These are phyloP conservation scores for Daedaleopsis nitida DNA, from an alignment of 768 basidiomycete genomes.

Conservation along the genomic window DNA sequence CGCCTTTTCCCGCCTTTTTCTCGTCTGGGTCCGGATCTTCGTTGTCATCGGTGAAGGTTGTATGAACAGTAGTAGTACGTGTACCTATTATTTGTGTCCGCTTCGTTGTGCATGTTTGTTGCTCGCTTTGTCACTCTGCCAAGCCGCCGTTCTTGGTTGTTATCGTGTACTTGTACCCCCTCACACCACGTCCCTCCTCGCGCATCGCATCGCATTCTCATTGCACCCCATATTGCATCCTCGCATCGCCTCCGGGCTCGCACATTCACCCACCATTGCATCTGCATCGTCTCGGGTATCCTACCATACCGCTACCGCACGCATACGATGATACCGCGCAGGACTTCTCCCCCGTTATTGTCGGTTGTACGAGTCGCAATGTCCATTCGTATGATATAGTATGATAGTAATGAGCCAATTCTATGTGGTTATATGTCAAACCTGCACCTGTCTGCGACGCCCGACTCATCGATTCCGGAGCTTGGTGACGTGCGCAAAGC, in stretches of 20 bases:
- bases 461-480: too few relatives aligned
- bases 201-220: constrained; percentile 9
- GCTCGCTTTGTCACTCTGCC: constrained; percentile 9
- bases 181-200: constrained; percentile 5
- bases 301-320: neutral
- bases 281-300: neutral
- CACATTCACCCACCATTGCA: neutral
- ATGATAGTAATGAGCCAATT: constrained; percentile 4
- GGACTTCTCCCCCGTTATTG: constrained; percentile 2
- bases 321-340: constrained; percentile 17
- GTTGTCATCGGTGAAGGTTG: constrained; percentile 1
- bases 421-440: neutral
- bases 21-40: neutral
- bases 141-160: constrained; percentile 13
- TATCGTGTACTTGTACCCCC: constrained; percentile 19
- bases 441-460: neutral
- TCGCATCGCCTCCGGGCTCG: neutral
- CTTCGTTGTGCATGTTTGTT: constrained; percentile 21
- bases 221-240: constrained; percentile 1
- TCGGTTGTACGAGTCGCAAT: constrained; percentile 1
- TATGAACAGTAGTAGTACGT: constrained; percentile 16
- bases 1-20: neutral
- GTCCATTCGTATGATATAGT: constrained; percentile 4
- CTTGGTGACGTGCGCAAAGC: too few relatives aligned
- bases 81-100: constrained; percentile 15